phyloP scores from a whole-genome alignment of 352 stramenopile genomes.

The Pythium scleroteichum region DNA sequence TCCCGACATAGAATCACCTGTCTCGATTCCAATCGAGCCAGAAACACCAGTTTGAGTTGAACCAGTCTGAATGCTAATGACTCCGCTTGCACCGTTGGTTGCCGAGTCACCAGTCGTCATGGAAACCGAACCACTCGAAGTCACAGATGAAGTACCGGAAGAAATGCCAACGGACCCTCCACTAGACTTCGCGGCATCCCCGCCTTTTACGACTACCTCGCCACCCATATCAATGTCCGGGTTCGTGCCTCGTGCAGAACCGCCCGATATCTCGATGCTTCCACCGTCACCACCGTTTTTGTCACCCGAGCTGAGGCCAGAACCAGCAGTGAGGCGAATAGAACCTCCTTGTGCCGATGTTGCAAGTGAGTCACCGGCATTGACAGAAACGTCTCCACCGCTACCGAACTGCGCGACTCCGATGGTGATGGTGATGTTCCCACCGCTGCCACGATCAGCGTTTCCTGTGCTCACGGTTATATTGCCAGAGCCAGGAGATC shows the following conservation, averaged over 20 bases:
- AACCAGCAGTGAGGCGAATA: constrained; percentile 49
- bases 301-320: constrained; percentile 43
- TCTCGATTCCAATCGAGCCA: constrained; percentile 44
- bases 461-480: constrained; percentile 67
- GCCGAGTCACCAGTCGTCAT: constrained; percentile 23
- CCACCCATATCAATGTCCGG: constrained; percentile 39
- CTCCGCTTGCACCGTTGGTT: constrained; percentile 33
- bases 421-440: constrained; percentile 59
- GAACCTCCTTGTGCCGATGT: constrained; percentile 40
- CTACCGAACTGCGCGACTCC: constrained; percentile 45
- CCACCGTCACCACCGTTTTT: constrained; percentile 64
- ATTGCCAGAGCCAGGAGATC: constrained; percentile 53
- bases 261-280: constrained; percentile 48
- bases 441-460: constrained; percentile 46
- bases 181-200: constrained; percentile 36
- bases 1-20: constrained; percentile 39
- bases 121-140: constrained; percentile 31
- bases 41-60: constrained; percentile 36
- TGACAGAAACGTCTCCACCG: constrained; percentile 44
- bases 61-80: constrained; percentile 38
- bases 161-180: constrained; percentile 48
- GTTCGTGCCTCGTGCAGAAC: constrained; percentile 44
- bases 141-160: constrained; percentile 43
- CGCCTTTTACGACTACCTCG: constrained; percentile 38
- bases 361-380: constrained; percentile 37